Evolutionary conservation across 768 basidiomycete genomes (phyloP).

Genomic region (Boletus huronensis): DNA sequence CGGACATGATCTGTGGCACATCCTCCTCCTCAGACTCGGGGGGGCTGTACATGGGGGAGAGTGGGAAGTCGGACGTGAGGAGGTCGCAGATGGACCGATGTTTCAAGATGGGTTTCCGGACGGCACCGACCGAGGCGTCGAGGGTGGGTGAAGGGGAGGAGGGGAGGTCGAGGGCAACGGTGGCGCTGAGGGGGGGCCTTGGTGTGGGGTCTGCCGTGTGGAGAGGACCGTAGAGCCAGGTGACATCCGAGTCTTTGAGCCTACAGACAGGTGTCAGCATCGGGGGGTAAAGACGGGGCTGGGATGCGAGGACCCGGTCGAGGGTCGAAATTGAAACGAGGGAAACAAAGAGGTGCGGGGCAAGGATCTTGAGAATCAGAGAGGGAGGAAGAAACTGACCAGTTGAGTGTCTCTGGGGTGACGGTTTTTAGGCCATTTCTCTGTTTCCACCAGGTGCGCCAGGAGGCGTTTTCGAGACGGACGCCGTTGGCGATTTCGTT

Average conservation of each 20-base stretch:
- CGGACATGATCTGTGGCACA: constrained; percentile 14
- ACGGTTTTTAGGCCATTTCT: constrained; percentile 93
- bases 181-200: constrained; percentile 35
- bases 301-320: not conserved
- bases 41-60: constrained; percentile 60
- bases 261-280: constrained; percentile 40
- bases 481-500: constrained; percentile 95
- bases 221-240: constrained; percentile 96
- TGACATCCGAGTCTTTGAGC: constrained; percentile 99
- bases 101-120: constrained; percentile 89
- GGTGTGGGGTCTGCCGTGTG: constrained; percentile 86
- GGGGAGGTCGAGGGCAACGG: constrained; percentile 37
- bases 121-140: constrained; percentile 18
- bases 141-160: constrained; percentile 30
- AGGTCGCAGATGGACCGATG: constrained; percentile 90
- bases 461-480: constrained; percentile 94
- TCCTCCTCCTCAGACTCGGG: constrained; percentile 52
- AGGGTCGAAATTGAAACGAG: not conserved
- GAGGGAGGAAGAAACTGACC: constrained; percentile 50
- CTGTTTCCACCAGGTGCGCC: constrained; percentile 99
- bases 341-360: not conserved
- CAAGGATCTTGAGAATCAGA: not conserved
- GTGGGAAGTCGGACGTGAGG: constrained; percentile 69
- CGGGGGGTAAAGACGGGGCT: too few species aligned
- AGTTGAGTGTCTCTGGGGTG: constrained; percentile 96